phyloP scores from a whole-genome alignment of 2,329 filamentous ascomycete genomes.

The Colletotrichum sp. region DNA sequence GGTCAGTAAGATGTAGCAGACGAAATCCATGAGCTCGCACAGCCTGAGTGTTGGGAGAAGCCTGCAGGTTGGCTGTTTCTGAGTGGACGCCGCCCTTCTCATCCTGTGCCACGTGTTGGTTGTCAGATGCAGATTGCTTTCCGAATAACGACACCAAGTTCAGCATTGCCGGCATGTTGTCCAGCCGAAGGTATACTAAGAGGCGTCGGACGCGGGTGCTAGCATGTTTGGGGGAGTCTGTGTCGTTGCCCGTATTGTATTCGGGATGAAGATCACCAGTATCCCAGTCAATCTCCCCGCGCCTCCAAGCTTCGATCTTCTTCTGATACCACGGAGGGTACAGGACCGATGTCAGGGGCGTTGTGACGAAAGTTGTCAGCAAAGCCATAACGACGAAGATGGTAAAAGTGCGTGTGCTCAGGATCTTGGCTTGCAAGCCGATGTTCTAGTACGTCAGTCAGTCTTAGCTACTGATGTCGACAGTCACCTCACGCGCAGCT shows the following conservation, averaged over 20 bases:
- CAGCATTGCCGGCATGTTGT: constrained; percentile 82
- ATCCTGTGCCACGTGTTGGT: constrained; percentile 20
- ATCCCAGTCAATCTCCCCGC: constrained; percentile 90
- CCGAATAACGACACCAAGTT: constrained; percentile 83
- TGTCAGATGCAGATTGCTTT: constrained; percentile 32
- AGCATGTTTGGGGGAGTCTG: constrained; percentile 53
- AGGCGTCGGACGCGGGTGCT: constrained; percentile 63
- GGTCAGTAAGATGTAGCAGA: constrained; percentile 85
- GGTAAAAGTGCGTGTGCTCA: constrained; percentile 83
- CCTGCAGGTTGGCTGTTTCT: not conserved
- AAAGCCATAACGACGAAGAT: constrained; percentile 96
- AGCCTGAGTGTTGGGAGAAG: constrained; percentile 33
- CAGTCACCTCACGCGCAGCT: not conserved
- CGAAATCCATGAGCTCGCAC: constrained; percentile 85
- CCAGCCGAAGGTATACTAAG: constrained; percentile 82
- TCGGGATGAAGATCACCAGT: constrained; percentile 40
- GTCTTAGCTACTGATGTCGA: not conserved
- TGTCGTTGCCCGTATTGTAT: constrained; percentile 28
- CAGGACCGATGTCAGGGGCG: constrained; percentile 73
- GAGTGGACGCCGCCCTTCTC: not conserved
- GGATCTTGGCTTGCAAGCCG: constrained; percentile 80
- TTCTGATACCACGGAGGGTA: constrained; percentile 72
- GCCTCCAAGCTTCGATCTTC: constrained; percentile 64
- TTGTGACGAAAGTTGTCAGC: constrained; percentile 83
- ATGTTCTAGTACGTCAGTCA: constrained; percentile 53